These are phyloP conservation scores for Cytidiella melzeri DNA, from an alignment of 768 basidiomycete species.

Conservation along the genomic window DNA sequence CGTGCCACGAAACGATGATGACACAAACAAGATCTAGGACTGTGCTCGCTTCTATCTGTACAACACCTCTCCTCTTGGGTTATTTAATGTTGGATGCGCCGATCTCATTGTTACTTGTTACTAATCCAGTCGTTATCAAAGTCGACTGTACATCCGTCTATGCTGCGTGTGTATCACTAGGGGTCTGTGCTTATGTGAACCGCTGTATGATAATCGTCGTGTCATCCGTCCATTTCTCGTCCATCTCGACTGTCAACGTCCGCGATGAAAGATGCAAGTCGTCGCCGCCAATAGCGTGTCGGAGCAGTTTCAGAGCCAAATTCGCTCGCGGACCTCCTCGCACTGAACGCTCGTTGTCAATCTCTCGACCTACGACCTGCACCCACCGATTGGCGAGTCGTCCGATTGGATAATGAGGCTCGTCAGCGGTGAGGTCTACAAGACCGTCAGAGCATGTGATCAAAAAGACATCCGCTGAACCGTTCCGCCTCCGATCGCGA, in stretches of 20 bases:
- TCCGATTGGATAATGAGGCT: slow-evolving; percentile 14
- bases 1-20: slow-evolving; percentile 3
- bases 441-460: slow-evolving; percentile 45
- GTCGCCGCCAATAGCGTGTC: slow-evolving; percentile 38
- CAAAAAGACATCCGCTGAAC: slow-evolving; percentile 24
- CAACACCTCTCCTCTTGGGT: background rate
- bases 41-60: background rate
- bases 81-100: background rate
- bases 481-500: slow-evolving; percentile 2
- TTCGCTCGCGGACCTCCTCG: slow-evolving; percentile 19
- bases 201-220: slow-evolving; percentile 40
- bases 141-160: background rate
- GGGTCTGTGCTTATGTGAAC: slow-evolving; percentile 20
- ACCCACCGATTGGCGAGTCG: slow-evolving; percentile 32
- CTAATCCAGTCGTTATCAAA: background rate
- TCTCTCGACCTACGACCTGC: slow-evolving; percentile 23
- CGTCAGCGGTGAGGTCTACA: slow-evolving; percentile 32
- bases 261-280: slow-evolving; percentile 35
- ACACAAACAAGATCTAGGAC: background rate
- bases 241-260: slow-evolving; percentile 43
- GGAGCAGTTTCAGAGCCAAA: slow-evolving; percentile 34
- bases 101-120: background rate
- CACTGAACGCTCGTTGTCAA: slow-evolving; percentile 13
- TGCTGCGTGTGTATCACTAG: too few relatives aligned
- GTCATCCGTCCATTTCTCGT: slow-evolving; percentile 46